Base-by-base conservation (phyloP, 805 yeast genomes). In the Candida odintsovae region DNA sequence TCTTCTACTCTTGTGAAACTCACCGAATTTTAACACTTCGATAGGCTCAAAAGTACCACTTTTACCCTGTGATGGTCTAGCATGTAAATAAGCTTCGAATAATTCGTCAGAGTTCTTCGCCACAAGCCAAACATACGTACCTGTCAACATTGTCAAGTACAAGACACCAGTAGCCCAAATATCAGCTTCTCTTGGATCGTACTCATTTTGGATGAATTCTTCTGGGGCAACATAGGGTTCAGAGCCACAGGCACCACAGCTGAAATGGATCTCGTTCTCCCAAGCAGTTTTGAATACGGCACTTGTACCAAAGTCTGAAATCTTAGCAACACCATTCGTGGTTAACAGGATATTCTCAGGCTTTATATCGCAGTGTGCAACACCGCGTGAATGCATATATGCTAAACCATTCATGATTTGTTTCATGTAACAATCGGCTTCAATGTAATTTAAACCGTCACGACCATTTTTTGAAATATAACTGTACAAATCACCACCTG, bases 211-310 rank as follows among this genome's bases (percentile, higher is more conserved):
- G 18, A 61, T 59, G 59, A 78, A 86, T 64, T 90, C 96, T 60
- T 90, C 97, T 0, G 97, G 97, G 0, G 97, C 87, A 62, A 89
- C 88, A 65, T 88, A 90, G 1, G 97, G 94, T 48, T 82, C 92
- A 1, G 95, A 84, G 3, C 97, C 97, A 58, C 90, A 78, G 6
- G 84, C 76, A n/a, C 96, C 95, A 20, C 70, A 65, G 29, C 83
- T 76, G 44, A 77, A 71, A 57, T 83, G 90, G 36, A 80, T 78
- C 42, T 82, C 83, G 46, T 71, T 72, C 57, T 88, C 96, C 95
- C 96, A 90, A 4, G 90, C 88, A 45, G 96, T 89, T 52, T 86
- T 80, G 64, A 90, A 86, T 28, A 94, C 96, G 49, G 86, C 90
- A 41, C 95, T 83, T 42, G 92, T 88, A 23, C 97, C 97, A 64